These are phyloP conservation scores for Luffa acutangula DNA, from an alignment of 306 rosid species.

Conservation along the genomic window DNA sequence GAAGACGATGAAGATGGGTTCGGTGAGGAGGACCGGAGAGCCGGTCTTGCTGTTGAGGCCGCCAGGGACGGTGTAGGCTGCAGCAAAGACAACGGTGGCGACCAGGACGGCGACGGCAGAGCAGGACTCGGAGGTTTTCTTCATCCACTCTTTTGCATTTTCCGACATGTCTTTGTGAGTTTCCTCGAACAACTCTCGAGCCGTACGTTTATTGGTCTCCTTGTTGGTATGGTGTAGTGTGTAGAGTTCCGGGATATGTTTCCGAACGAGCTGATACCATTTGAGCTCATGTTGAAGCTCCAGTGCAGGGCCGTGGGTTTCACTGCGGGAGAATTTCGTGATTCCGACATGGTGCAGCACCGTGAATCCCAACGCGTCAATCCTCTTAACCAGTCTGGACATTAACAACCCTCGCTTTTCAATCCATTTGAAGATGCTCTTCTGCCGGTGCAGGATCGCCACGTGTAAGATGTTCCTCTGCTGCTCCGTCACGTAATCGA, in stretches of 20 bases:
- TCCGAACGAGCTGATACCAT: neutral
- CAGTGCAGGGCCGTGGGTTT: neutral
- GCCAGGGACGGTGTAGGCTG: neutral
- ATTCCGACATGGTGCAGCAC: neutral
- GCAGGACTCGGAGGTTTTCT: neutral
- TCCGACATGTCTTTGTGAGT: neutral
- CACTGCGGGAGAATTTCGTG: neutral
- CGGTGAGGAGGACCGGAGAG: neutral
- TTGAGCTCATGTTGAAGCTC: neutral
- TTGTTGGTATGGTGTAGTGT: neutral
- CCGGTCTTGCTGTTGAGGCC: neutral
- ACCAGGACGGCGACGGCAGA: neutral
- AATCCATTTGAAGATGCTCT: neutral
- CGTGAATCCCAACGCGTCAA: neutral
- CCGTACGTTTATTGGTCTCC: neutral
- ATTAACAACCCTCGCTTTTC: neutral
- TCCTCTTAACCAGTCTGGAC: neutral
- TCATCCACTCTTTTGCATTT: neutral
- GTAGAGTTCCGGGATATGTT: neutral
- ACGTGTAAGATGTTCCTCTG: neutral
- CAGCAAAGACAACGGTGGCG: neutral
- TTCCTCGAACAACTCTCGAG: neutral
- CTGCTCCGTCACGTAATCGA: neutral
- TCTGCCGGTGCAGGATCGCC: neutral
- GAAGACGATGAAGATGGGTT: neutral